phyloP scores from a whole-genome alignment of 768 basidiomycete species.

The Boletus vermiculosoides region DNA sequence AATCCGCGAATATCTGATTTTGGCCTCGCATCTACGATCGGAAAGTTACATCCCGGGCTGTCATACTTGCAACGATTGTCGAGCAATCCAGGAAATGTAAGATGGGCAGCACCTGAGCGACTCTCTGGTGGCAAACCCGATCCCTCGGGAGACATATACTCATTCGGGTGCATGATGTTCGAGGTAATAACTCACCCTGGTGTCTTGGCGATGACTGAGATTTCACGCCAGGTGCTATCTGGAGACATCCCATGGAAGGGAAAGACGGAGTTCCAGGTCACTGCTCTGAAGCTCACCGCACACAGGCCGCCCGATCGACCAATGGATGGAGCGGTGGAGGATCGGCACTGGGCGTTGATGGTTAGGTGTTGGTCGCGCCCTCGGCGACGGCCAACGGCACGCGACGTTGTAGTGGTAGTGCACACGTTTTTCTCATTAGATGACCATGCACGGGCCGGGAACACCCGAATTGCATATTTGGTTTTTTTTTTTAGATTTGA shows the following conservation, averaged over 20 bases:
- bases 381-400: not conserved
- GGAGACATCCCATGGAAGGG: slow-evolving; percentile 9
- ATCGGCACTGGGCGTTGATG: slow-evolving; percentile 4
- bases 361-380: not conserved
- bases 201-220: too few species aligned
- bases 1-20: too few species aligned
- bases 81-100: too few species aligned
- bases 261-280: not conserved
- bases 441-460: not conserved
- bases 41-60: too few species aligned
- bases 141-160: too few species aligned
- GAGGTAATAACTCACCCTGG: too few species aligned
- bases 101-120: too few species aligned
- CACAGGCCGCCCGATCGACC: not conserved
- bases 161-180: too few species aligned
- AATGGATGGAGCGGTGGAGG: not conserved
- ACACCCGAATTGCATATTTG: not conserved
- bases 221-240: not conserved
- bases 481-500: too few species aligned
- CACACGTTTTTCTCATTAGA: not conserved
- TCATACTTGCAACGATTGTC: too few species aligned
- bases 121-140: too few species aligned
- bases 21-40: too few species aligned
- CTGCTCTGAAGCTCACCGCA: not conserved
- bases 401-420: not conserved